Base-by-base conservation (phyloP, 768 basidiomycete species). In the Amyloporia xantha region DNA sequence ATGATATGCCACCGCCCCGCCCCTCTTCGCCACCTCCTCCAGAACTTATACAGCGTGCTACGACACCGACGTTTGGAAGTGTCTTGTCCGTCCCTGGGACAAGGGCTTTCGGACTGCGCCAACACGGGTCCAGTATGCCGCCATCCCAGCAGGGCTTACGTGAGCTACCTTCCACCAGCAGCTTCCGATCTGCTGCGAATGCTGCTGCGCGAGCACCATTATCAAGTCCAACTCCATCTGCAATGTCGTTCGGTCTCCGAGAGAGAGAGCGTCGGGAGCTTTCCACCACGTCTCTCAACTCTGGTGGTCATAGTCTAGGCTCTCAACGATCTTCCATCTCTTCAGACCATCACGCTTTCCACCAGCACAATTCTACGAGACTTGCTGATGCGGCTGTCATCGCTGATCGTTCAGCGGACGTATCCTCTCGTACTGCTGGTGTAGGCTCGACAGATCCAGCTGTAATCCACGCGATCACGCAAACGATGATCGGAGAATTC, bases 401-500 rank as follows among this genome's bases (percentile, higher is more conserved):
- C 17, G 76, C 77, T n/a, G 65, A 66, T 17, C 56, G 54, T 27
- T 42, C 56, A 2, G 61, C 52, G 5, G 55, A 48, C 19, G 23
- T 33, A 19, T 40, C 56, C 1, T 37, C 53, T 25, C 55, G 44
- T 33, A 50, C 53, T 20, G 50, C 57, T 36, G 64, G 53, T 11
- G 60, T 58, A 27, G 75, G 72, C 39, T 69, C 83, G 17, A 96
- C 95, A 23, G 95, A 99, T 61, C 94, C 93, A 3, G 69, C 75
- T 2, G 71, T 96, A 60, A 96, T 98, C 56, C 95, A 97, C 63
- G 87, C 94, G 1, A 97, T 98, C 58, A 99, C 96, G 13, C 95
- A 98, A 73, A 96, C 94, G 20, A 99, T 99, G 96, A 98, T 98
- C 56, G 95, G 96, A 43, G 95, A 98, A 73, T 97, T 93, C 69